phyloP scores from a whole-genome alignment of 805 yeast species.

The Naumovozyma castellii region DNA sequence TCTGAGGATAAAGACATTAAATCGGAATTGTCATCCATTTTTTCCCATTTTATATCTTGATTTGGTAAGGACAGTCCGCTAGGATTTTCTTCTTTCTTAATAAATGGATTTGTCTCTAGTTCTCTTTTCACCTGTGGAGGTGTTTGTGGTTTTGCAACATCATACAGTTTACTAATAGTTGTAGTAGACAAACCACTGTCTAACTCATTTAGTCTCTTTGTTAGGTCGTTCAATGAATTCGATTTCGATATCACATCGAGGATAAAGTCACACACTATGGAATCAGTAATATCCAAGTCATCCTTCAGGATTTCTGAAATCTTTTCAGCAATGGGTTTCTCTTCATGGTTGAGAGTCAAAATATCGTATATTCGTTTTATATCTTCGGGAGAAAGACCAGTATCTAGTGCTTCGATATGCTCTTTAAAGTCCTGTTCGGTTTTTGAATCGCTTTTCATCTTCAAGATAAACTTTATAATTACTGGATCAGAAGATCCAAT shows the following conservation, averaged over 20 bases:
- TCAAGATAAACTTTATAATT: slow-evolving; percentile 39
- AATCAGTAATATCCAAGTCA: slow-evolving; percentile 6
- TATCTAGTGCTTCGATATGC: slow-evolving; percentile 36
- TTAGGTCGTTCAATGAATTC: slow-evolving; percentile 6
- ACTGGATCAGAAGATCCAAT: slow-evolving; percentile 35
- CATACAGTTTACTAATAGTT: slow-evolving; percentile 8
- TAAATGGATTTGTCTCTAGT: slow-evolving; percentile 1
- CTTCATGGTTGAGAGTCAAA: background rate
- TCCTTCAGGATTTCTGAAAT: slow-evolving; percentile 8
- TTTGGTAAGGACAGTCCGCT: slow-evolving; percentile 11
- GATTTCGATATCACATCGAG: slow-evolving; percentile 11
- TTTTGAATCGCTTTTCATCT: slow-evolving; percentile 29
- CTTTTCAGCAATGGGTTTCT: slow-evolving; percentile 1
- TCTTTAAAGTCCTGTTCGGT: slow-evolving; percentile 30
- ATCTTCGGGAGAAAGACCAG: slow-evolving; percentile 26
- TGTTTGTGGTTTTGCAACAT: background rate
- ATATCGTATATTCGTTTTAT: slow-evolving; percentile 8
- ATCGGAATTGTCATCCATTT: slow-evolving; percentile 10
- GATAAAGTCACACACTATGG: slow-evolving; percentile 16
- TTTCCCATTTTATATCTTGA: slow-evolving; percentile 13
- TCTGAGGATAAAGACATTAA: slow-evolving; percentile 3
- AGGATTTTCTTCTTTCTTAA: slow-evolving; percentile 8
- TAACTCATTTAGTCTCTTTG: slow-evolving; percentile 10
- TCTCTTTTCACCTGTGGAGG: background rate
- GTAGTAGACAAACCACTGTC: slow-evolving; percentile 17